These are phyloP conservation scores for Pezicula radicicola DNA, from an alignment of 2,329 filamentous ascomycete species.

Conservation along the genomic window DNA sequence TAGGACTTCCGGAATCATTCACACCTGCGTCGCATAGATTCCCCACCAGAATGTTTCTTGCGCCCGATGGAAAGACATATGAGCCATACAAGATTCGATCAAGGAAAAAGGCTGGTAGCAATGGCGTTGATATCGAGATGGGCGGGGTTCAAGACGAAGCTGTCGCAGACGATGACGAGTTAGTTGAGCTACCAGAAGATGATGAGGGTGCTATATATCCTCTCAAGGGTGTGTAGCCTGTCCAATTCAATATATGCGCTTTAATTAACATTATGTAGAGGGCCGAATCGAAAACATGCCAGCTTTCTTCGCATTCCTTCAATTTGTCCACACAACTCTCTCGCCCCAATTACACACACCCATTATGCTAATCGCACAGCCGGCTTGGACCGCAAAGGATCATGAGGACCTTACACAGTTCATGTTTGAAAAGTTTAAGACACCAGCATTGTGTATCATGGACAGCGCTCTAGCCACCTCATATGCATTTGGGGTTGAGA, in stretches of 20 bases:
- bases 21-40: constrained; percentile 85
- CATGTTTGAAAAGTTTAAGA: constrained; percentile 96
- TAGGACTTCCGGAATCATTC: constrained; percentile 41
- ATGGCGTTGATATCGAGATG: constrained; percentile 29
- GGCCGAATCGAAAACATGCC: constrained; percentile 88
- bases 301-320: constrained; percentile 89
- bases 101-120: constrained; percentile 47
- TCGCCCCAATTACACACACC: constrained; percentile 93
- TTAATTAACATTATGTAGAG: constrained; percentile 36
- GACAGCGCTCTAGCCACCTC: constrained; percentile 85
- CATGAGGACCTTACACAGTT: constrained; percentile 88
- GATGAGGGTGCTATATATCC: constrained; percentile 90
- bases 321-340: constrained; percentile 85
- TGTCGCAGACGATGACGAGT: constrained; percentile 58
- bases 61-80: constrained; percentile 72
- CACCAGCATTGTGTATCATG: constrained; percentile 85
- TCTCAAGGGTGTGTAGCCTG: constrained; percentile 50
- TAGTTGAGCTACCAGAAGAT: constrained; percentile 85
- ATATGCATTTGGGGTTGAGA: constrained; percentile 74
- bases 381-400: constrained; percentile 85
- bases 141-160: constrained; percentile 25
- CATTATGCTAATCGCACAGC: constrained; percentile 84
- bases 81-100: constrained; percentile 79
- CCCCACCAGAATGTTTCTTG: constrained; percentile 88
- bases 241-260: constrained; percentile 2